Conservation (phyloP, 2,329 filamentous ascomycete species). For the Epicoccum nigrum region DNA sequence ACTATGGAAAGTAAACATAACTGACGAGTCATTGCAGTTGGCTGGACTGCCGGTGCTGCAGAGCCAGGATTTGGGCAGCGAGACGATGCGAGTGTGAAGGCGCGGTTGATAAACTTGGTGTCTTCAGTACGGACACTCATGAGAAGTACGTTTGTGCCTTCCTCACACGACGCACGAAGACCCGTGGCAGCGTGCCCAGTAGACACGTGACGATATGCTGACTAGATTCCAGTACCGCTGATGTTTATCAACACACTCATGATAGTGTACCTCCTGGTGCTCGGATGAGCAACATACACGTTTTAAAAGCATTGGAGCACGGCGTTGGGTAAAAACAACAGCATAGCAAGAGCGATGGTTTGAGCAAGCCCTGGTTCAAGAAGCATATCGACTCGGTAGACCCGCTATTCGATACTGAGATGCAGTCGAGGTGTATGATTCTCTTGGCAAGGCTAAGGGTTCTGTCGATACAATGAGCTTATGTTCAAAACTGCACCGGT, state of each 20-base stretch:
- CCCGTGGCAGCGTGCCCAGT: background rate
- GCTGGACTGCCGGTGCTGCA: constrained; percentile 68
- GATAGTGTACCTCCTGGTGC: constrained; percentile 47
- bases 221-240: constrained; percentile 42
- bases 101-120: constrained; percentile 87
- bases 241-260: constrained; percentile 49
- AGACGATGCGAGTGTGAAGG: constrained; percentile 80
- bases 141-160: constrained; percentile 71
- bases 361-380: background rate
- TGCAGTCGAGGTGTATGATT: too few relatives aligned
- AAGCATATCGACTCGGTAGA: background rate
- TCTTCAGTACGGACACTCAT: constrained; percentile 89
- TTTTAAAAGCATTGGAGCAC: background rate
- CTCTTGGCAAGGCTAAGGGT: too few relatives aligned
- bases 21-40: constrained; percentile 62
- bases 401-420: background rate
- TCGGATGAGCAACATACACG: constrained; percentile 34
- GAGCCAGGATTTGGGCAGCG: constrained; percentile 78
- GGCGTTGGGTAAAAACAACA: background rate
- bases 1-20: background rate
- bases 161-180: background rate
- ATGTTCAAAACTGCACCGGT: too few relatives aligned
- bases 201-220: constrained; percentile 11
- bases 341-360: background rate
- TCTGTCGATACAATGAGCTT: too few relatives aligned